Evolutionary conservation across 192 early-diverging fungal genomes (phyloP), one percentile per base, ranked within the genome.

Genomic region (Backusella macrospora): DNA sequence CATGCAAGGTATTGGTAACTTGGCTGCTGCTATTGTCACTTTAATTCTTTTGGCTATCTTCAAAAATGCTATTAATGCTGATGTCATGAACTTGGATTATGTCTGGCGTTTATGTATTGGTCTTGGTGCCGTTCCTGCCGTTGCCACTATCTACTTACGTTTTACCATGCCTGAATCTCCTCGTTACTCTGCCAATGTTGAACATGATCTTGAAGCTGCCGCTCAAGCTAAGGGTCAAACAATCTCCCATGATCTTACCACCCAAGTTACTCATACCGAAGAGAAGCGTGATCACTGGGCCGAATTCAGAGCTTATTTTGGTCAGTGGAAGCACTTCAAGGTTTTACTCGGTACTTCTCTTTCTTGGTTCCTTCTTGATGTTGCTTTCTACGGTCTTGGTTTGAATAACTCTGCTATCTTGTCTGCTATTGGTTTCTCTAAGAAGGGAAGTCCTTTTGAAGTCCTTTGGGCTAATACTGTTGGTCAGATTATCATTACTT

Each of bases 111-210:
- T 96, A 64, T 84, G 89, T 67, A 81, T 95, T 40, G 94, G 91
- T 68, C 82, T 95, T 72, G 94, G 95, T 71, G 86, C 86, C 74
- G 71, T 98, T 38, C 96, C 96, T 4, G 92, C 88, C 21, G 49
- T 95, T 21, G 83, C 83, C 55, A 90, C 96, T 21, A 83, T 98
- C 71, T 98, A 96, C 86, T 94, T 90, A 83, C 91, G 94, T 47
- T 65, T 94, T 49, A 95, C 92, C 68, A 95, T 96, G 77, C 93
- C 94, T 29, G 96, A 98, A 81, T 94, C 96, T 52, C 96, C 96
- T 59, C 92, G 94, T 76, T 98, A 92, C 80, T 52, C 84, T 49
- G 83, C 87, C 15, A 89, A 94, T 71, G 84, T 86, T 39, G 83
- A 90, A 64, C 72, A 83, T 23, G 76, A 86, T 59, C 68, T 66